Conservation (phyloP, 371 early-diverging fungal species). For the Saksenaea oblongispora region DNA sequence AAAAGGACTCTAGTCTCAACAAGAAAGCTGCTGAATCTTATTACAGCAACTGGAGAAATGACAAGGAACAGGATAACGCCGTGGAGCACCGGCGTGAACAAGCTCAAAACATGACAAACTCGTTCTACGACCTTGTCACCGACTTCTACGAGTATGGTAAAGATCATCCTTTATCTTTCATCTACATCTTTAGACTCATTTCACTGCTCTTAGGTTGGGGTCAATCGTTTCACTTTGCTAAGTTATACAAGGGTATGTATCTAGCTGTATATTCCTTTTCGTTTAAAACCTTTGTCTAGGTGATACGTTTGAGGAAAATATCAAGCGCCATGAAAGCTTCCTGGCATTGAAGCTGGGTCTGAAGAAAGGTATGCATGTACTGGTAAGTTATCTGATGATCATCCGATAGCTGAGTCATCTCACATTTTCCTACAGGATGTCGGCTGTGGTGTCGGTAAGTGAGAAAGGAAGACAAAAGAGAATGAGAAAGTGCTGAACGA, state of each 20-base stretch:
- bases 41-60: constrained; percentile 40
- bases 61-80: constrained; percentile 21
- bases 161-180: neutral
- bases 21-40: constrained; percentile 42
- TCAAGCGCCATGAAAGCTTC: constrained; percentile 77
- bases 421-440: constrained; percentile 48
- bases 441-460: constrained; percentile 80
- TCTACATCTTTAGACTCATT: neutral
- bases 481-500: neutral
- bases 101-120: constrained; percentile 63
- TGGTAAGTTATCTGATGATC: constrained; percentile 34
- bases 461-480: neutral
- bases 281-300: constrained; percentile 38
- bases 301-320: constrained; percentile 65
- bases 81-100: constrained; percentile 43
- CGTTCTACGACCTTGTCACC: constrained; percentile 65
- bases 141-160: constrained; percentile 68
- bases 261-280: neutral
- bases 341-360: constrained; percentile 70
- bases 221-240: constrained; percentile 79
- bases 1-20: constrained; percentile 55
- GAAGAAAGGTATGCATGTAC: constrained; percentile 58
- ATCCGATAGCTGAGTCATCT: neutral
- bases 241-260: constrained; percentile 38
- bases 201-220: constrained; percentile 65